Conservation (phyloP, 75 land plant species). For the Sequoia sempervirens region DNA sequence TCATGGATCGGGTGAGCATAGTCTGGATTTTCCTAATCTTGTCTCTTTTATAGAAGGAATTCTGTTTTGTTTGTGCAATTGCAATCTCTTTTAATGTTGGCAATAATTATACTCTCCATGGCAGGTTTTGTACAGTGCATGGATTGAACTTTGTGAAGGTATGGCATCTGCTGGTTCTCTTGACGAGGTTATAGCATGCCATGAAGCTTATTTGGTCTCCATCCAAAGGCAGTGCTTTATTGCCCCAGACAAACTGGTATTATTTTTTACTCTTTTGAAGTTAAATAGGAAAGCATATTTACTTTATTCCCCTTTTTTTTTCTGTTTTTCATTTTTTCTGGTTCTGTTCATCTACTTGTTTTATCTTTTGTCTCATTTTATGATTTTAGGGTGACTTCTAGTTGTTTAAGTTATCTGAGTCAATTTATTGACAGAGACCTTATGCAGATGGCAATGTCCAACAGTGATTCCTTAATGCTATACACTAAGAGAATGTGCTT, state of each 20-base stretch:
- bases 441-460: background rate
- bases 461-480: no score
- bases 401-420: background rate
- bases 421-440: background rate
- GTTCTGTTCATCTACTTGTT: background rate
- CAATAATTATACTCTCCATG: background rate
- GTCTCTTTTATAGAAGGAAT: background rate
- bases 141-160: conserved; percentile 89
- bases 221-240: conserved; percentile 94
- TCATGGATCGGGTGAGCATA: conserved; percentile 86
- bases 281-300: background rate
- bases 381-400: background rate
- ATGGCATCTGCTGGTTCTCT: conserved; percentile 83
- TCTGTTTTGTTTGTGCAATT: background rate
- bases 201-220: conserved; percentile 81
- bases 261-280: background rate
- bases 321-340: background rate
- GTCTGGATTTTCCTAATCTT: background rate
- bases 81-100: background rate
- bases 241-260: conserved; percentile 89
- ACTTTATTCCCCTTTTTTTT: background rate
- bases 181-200: conserved; percentile 96
- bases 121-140: conserved; percentile 92
- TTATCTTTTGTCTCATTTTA: background rate
- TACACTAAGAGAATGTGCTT: background rate